These are phyloP conservation scores for Sugiyamaella xylanicola DNA, from an alignment of 1,139 yeast species.

Conservation along the genomic window DNA sequence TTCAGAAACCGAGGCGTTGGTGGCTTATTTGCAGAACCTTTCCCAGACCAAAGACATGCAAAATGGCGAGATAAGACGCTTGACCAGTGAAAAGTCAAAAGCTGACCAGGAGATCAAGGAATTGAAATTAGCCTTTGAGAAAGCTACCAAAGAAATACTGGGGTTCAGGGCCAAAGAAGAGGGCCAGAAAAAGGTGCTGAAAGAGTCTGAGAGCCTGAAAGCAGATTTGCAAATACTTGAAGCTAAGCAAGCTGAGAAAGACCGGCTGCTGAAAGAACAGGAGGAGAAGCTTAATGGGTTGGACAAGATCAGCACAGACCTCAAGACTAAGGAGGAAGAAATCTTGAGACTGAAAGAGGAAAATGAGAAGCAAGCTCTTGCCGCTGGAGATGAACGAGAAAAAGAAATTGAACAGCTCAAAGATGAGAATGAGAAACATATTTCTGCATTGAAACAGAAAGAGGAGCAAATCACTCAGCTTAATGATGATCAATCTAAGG, in stretches of 20 bases:
- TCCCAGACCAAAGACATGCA: constrained; percentile 62
- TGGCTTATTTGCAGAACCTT: constrained; percentile 68
- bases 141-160: constrained; percentile 7
- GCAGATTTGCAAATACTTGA: not conserved
- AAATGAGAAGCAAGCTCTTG: constrained; percentile 12
- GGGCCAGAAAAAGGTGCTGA: not conserved
- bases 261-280: not conserved
- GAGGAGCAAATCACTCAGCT: not conserved
- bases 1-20: constrained; percentile 67
- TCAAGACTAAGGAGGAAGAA: constrained; percentile 11
- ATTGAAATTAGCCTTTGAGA: constrained; percentile 18
- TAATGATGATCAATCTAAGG: not conserved
- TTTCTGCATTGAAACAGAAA: not conserved
- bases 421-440: not conserved
- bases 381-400: constrained; percentile 2
- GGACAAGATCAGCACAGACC: constrained; percentile 4
- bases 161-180: not conserved
- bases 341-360: constrained; percentile 9
- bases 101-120: constrained; percentile 25
- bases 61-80: constrained; percentile 52
- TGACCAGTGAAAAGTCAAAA: constrained; percentile 33
- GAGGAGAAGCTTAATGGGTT: not conserved
- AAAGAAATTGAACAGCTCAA: not conserved
- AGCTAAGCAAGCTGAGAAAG: not conserved
- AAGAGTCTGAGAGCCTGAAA: not conserved